phyloP scores from a whole-genome alignment of 2,329 filamentous ascomycete genomes.

The Xylariaceae sp. region DNA sequence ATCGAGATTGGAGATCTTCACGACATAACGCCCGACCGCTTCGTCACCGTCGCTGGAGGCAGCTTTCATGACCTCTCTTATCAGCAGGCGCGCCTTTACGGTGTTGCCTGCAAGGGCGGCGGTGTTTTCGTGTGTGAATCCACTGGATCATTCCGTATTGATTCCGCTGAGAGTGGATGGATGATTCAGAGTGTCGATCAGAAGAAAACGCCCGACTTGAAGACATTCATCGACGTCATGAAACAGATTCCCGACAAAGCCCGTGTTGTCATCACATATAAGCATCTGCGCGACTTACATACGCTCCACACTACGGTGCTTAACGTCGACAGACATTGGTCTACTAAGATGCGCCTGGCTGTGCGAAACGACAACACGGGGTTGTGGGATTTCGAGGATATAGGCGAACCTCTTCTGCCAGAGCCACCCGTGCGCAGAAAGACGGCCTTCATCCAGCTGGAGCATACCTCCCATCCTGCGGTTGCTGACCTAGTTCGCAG shows the following conservation, averaged over 20 bases:
- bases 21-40: constrained; percentile 90
- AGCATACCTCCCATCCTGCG: constrained; percentile 79
- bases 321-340: constrained; percentile 92
- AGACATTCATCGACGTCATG: constrained; percentile 87
- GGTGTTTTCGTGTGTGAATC: constrained; percentile 88
- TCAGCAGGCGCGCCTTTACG: constrained; percentile 93
- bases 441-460: constrained; percentile 87
- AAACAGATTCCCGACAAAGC: constrained; percentile 75
- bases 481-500: constrained; percentile 92
- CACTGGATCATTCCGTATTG: constrained; percentile 89
- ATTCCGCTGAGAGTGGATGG: constrained; percentile 87
- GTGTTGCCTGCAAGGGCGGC: constrained; percentile 75
- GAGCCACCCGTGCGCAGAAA: constrained; percentile 65
- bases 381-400: constrained; percentile 88
- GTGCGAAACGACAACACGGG: constrained; percentile 85
- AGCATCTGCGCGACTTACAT: constrained; percentile 90
- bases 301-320: constrained; percentile 90
- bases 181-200: constrained; percentile 89
- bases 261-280: constrained; percentile 89
- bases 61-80: constrained; percentile 97
- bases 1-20: constrained; percentile 85
- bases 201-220: constrained; percentile 79
- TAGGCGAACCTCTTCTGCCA: constrained; percentile 75
- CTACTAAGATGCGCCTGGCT: constrained; percentile 87
- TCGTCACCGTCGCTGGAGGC: constrained; percentile 87